phyloP scores from a whole-genome alignment of 2,329 filamentous ascomycete species.

The Calonectria pteridis region DNA sequence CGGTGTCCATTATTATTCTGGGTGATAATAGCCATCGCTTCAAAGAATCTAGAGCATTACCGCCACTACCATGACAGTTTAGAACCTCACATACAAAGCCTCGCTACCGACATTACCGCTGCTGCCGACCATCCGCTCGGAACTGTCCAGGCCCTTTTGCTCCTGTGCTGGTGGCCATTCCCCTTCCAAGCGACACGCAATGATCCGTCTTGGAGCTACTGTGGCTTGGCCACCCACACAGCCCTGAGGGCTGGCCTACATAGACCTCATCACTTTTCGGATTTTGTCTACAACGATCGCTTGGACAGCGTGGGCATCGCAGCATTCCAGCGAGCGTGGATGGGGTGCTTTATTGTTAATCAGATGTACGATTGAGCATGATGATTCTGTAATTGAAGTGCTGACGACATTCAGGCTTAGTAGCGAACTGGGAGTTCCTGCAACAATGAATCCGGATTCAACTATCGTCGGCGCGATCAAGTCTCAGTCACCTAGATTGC shows the following conservation, averaged over 20 bases:
- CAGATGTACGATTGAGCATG: neutral
- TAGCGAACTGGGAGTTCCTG: neutral
- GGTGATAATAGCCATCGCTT: constrained; percentile 5
- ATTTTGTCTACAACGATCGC: constrained; percentile 10
- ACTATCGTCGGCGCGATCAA: neutral
- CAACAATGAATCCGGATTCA: neutral
- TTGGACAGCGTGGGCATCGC: neutral
- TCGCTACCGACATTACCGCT: constrained; percentile 1
- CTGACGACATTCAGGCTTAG: neutral
- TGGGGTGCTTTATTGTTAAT: neutral
- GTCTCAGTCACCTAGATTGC: neutral
- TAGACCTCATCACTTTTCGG: constrained; percentile 8
- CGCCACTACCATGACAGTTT: constrained; percentile 2
- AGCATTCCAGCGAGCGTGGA: constrained; percentile 1
- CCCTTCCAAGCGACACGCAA: constrained; percentile 3
- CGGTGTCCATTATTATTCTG: neutral
- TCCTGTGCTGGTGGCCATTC: constrained; percentile 14
- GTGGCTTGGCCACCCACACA: neutral
- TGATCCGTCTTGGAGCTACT: constrained; percentile 12
- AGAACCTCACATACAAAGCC: neutral
- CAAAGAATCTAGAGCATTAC: neutral
- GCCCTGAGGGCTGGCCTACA: constrained; percentile 4
- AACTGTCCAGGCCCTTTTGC: constrained; percentile 6
- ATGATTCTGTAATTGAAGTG: neutral
- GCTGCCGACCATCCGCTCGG: constrained; percentile 9